Evolutionary conservation across 768 basidiomycete genomes (phyloP), one percentile per base, ranked within the genome.

Genomic region (Termitomyces sp.): DNA sequence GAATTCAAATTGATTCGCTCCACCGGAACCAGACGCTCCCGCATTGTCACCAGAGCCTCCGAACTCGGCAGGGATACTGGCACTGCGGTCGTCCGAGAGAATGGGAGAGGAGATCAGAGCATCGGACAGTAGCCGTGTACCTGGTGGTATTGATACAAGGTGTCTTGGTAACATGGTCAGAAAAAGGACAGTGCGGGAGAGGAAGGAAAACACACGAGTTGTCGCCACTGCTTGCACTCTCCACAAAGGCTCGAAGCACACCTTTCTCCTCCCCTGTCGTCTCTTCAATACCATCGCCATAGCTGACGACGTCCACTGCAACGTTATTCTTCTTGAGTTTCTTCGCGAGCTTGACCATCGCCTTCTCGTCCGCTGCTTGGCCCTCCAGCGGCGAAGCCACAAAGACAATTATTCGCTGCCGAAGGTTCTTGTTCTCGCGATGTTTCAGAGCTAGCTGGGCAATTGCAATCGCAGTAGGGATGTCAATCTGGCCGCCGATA

Each of bases 321-420:
- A 99, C 94, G 68, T 98, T 99, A 74, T 98, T 98, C 88, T 99
- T 99, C 83, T 98, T 98, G 63, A 99, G 81, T 75, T 94, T 97
- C 81, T 96, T 97, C 11, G 96, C 97, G 39, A 99, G 84, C 72
- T 88, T 90, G 66, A 91, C 79, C 84, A 96, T 88, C 57, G 81
- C 80, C 67, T 90, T 87, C 71, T 93, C 91, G 61, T 92, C 89
- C 12, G 88, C 84, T 8, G 80, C 87, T 35, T 78, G 71, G 35
- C 86, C 88, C 22, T 84, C 80, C n/a, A 95, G 75, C 1, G 97
- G 97, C 4, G 93, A 96, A 16, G 88, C 95, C 57, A 95, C 89
- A 67, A 98, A 97, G 48, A 94, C 91, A 70, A 99, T 87, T 67
- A 99, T 92, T 44, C 97, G 87, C 69, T 99, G 97, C 22, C 96